phyloP scores from a whole-genome alignment of 208 protist species.

The Trypanosoma theileri region DNA sequence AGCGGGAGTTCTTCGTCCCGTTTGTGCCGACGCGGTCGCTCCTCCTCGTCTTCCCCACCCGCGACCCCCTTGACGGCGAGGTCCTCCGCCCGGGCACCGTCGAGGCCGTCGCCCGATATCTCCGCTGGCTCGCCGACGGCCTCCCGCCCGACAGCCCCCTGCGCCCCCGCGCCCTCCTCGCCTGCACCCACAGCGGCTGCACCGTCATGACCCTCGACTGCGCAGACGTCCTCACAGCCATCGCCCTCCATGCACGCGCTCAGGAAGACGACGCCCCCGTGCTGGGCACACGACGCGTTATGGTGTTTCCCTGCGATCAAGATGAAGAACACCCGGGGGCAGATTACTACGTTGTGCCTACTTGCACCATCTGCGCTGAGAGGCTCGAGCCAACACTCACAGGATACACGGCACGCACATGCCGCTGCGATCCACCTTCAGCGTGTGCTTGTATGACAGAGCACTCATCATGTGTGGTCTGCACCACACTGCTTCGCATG shows the following conservation, averaged over 20 bases:
- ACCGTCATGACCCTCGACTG: constrained; percentile 50
- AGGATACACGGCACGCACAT: constrained; percentile 43
- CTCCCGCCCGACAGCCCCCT: constrained; percentile 27
- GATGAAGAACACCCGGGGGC: constrained; percentile 1
- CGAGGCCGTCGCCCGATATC: constrained; percentile 14
- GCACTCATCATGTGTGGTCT: constrained; percentile 60
- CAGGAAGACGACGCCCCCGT: constrained; percentile 30
- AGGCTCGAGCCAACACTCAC: constrained; percentile 72
- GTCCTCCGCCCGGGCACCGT: constrained; percentile 28
- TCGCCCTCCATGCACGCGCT: constrained; percentile 44
- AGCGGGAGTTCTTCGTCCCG: constrained; percentile 72
- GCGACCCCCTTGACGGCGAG: constrained; percentile 40
- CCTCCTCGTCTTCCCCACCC: constrained; percentile 66
- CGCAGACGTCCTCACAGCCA: constrained; percentile 39
- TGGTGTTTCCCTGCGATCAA: constrained; percentile 28
- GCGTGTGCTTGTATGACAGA: constrained; percentile 43
- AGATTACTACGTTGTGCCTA: constrained; percentile 76
- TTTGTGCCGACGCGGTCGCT: constrained; percentile 68
- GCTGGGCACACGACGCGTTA: constrained; percentile 23
- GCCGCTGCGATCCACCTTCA: constrained; percentile 33
- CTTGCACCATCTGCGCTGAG: constrained; percentile 75
- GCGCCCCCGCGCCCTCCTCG: constrained; percentile 27
- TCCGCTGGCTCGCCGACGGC: constrained; percentile 16
- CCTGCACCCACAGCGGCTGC: constrained; percentile 57
- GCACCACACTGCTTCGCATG: constrained; percentile 39